A percentile compares a stretch with the other conserved stretches of the same genome.
phyloP scores from a whole-genome alignment of 2,329 filamentous ascomycete species.

The Ascochyta rabiei region DNA sequence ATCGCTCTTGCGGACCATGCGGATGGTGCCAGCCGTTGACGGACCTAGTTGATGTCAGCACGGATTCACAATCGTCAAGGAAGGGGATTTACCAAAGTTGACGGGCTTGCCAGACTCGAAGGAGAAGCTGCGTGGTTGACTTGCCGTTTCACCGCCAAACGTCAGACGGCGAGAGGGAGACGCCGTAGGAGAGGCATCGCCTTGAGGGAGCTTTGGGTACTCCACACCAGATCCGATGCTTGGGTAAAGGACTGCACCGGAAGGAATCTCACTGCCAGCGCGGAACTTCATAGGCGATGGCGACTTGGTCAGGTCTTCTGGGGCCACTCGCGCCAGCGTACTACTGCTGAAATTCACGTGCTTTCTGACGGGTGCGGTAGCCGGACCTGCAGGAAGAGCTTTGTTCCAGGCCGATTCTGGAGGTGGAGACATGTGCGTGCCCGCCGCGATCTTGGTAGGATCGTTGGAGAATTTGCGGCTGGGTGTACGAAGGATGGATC shows the following conservation, averaged over 20 bases:
- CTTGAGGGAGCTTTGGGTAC: slow-evolving; percentile 47
- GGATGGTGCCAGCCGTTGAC: slow-evolving; percentile 46
- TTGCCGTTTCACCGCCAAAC: slow-evolving; percentile 36
- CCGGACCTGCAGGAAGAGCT: slow-evolving; percentile 59
- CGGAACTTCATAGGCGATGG: slow-evolving; percentile 45
- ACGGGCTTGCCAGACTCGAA: slow-evolving; percentile 55
- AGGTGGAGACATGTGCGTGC: slow-evolving; percentile 61
- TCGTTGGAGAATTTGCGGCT: slow-evolving; percentile 65
- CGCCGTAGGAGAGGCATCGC: slow-evolving; percentile 29
- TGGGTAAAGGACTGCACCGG: slow-evolving; percentile 41
- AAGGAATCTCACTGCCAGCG: slow-evolving; percentile 42
- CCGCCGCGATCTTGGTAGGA: slow-evolving; percentile 63
- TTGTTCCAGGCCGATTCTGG: slow-evolving; percentile 54
- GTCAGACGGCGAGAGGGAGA: slow-evolving; percentile 45
- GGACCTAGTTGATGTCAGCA: slow-evolving; percentile 31
- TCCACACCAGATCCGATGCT: slow-evolving; percentile 37
- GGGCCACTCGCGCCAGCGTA: slow-evolving; percentile 57
- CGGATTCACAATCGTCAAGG: neutral
- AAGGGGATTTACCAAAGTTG: slow-evolving; percentile 43
- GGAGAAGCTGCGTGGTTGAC: slow-evolving; percentile 53
- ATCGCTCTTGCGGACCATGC: slow-evolving; percentile 54
- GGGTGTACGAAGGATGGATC: slow-evolving; percentile 68
- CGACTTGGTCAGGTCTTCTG: slow-evolving; percentile 42
- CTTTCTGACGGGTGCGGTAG: slow-evolving; percentile 76
- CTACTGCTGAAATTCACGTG: slow-evolving; percentile 81